phyloP scores from a whole-genome alignment of 2,329 filamentous ascomycete genomes.

The Alternaria conjuncta region DNA sequence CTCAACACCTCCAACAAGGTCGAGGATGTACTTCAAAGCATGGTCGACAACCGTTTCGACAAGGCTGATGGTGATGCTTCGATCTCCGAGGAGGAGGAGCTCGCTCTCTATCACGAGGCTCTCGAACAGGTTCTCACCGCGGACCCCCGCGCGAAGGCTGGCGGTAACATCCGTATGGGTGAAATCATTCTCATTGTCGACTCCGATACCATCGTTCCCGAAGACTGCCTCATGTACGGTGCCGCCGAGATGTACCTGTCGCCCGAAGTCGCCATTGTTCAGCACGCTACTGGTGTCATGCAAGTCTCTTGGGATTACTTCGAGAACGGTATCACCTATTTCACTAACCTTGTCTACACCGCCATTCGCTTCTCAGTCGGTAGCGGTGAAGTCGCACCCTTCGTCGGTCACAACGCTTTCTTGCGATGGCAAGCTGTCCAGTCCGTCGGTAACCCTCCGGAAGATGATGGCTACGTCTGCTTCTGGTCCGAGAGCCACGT shows the following conservation, averaged over 20 bases:
- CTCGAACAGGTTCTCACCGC: slow-evolving; percentile 71
- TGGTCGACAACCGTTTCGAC: slow-evolving; percentile 47
- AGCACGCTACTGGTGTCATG: slow-evolving; percentile 74
- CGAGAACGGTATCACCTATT: slow-evolving; percentile 76
- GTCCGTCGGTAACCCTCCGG: slow-evolving; percentile 55
- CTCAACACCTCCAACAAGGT: slow-evolving; percentile 67
- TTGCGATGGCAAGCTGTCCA: slow-evolving; percentile 71
- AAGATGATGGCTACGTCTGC: slow-evolving; percentile 63
- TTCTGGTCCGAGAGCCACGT: slow-evolving; percentile 80
- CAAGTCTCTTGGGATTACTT: slow-evolving; percentile 74
- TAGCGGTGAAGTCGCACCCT: slow-evolving; percentile 73
- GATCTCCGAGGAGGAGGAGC: slow-evolving; percentile 47
- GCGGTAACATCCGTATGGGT: slow-evolving; percentile 82
- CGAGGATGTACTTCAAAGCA: slow-evolving; percentile 65
- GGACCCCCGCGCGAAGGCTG: slow-evolving; percentile 73
- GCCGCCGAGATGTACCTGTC: slow-evolving; percentile 81
- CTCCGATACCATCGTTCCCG: slow-evolving; percentile 52
- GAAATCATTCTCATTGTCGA: slow-evolving; percentile 74
- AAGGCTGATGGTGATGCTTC: slow-evolving; percentile 9
- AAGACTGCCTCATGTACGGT: slow-evolving; percentile 78
- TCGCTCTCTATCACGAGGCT: slow-evolving; percentile 25
- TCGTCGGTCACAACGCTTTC: slow-evolving; percentile 78
- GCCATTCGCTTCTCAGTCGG: slow-evolving; percentile 72
- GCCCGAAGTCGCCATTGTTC: slow-evolving; percentile 75
- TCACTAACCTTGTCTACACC: slow-evolving; percentile 77